Evolutionary conservation across 2,329 filamentous ascomycete species (phyloP).

Genomic region (Mollisiaceae sp.): DNA sequence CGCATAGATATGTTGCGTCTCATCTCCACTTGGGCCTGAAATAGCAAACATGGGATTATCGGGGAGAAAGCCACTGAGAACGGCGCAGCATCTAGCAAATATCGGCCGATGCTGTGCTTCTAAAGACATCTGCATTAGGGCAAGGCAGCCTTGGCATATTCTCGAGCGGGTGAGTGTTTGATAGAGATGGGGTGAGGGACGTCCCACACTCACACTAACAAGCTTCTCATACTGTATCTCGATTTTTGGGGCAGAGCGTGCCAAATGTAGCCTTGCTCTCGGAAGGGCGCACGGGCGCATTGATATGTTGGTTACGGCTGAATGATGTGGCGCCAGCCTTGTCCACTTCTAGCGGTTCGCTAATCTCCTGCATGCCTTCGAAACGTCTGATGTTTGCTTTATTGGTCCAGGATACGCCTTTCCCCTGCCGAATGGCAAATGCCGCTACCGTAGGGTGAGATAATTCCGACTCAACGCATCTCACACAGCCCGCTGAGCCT

Average conservation of each 20-base stretch:
- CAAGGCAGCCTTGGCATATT: background rate
- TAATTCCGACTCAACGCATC: background rate
- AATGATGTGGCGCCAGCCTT: constrained; percentile 13
- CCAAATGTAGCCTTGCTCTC: background rate
- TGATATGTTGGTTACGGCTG: constrained; percentile 4
- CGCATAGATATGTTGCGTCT: background rate
- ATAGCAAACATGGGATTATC: background rate
- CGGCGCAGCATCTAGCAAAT: background rate
- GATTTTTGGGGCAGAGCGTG: too few species aligned
- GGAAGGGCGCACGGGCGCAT: background rate
- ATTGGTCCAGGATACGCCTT: background rate
- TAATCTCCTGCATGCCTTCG: background rate
- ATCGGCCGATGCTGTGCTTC: background rate
- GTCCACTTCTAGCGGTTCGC: constrained; percentile 8
- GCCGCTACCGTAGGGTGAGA: background rate
- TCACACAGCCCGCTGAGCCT: background rate
- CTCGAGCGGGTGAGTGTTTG: too few species aligned
- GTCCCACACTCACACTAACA: background rate
- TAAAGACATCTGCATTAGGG: background rate
- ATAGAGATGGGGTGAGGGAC: background rate
- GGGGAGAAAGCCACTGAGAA: background rate
- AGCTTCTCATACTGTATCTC: background rate
- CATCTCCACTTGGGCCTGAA: constrained; percentile 7
- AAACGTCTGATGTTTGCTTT: constrained; percentile 8
- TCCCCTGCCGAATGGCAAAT: background rate